Evolutionary conservation across 2,329 filamentous ascomycete genomes (phyloP), one percentile per base, ranked within the genome.

Genomic region (Diaporthe nobilis): DNA sequence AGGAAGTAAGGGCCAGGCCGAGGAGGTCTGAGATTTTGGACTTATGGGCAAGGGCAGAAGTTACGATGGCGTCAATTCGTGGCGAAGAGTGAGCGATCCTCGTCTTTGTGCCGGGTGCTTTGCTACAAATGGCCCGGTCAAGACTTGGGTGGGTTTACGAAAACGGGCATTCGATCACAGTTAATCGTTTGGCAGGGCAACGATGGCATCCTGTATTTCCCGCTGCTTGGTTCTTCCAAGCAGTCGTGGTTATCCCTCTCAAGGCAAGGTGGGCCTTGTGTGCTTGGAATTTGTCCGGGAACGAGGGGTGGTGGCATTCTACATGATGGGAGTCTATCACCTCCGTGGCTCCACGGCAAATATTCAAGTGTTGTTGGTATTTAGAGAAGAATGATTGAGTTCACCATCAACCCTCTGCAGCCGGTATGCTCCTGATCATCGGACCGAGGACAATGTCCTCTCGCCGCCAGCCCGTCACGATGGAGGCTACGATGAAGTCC

Each of bases 41-140:
- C 79, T 77, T 79, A 77, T 80, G 81, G 78, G 79, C 80, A 80
- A 80, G 80, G 81, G 81, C 78, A 82, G 28, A 53, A 70, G n/a
- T 55, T 10, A 82, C 80, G 80, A 82, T 82, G 80, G 81, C 81
- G 82, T 82, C 80, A 80, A 80, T 80, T 76, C 6, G 79, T 78
- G 76, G 77, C 63, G 34, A 65, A 67, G 34, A 61, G 74, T 55
- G 8, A 4, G 73, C 76, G 75, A 77, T 76, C 77, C 72, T 77
- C 72, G 44, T 77, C 72, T 74, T 75, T 76, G 73, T 65, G 67
- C 70, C 75, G 58, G 74, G 60, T 49, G 51, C 22, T 67, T 51
- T 20, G 31, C n/a, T 22, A 55, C 8, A 39, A 47, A 76, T 71
- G 37, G 60, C 47, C 71, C 75, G 53, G 71, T 44, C 39, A 47